phyloP scores from a whole-genome alignment of 257 asterid species.

The Coffea canephora region DNA sequence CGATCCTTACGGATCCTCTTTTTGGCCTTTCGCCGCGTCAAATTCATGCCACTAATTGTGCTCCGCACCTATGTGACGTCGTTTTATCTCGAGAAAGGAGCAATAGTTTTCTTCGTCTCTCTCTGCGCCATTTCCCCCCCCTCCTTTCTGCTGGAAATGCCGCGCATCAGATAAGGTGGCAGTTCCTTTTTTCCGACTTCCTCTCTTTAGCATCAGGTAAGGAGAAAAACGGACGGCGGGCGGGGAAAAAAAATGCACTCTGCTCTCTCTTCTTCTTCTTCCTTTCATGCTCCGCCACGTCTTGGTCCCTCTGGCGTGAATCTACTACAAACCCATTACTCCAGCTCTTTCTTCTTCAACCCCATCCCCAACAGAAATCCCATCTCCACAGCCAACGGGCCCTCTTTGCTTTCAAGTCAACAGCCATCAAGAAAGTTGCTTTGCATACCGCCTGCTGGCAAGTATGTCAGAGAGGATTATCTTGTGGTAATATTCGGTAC shows the following conservation, averaged over 20 bases:
- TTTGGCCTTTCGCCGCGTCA: too few relatives aligned
- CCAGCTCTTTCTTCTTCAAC: slow-evolving; percentile 34
- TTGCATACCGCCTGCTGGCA: slow-evolving; percentile 67
- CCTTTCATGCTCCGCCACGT: slow-evolving; percentile 39
- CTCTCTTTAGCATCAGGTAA: too few relatives aligned
- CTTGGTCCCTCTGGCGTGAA: slow-evolving; percentile 23
- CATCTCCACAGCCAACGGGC: slow-evolving; percentile 28
- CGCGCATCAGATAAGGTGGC: too few relatives aligned
- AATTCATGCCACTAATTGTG: too few relatives aligned
- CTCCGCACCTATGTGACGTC: too few relatives aligned
- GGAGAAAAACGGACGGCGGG: too few relatives aligned
- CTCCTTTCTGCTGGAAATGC: too few relatives aligned
- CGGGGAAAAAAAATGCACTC: slow-evolving; percentile 58
- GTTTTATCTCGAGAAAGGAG: neutral
- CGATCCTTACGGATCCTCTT: too few relatives aligned
- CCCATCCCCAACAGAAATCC: slow-evolving; percentile 16
- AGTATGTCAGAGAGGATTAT: slow-evolving; percentile 79
- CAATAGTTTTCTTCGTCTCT: neutral
- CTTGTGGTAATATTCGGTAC: slow-evolving; percentile 63
- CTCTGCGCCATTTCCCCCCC: neutral
- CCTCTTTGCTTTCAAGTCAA: slow-evolving; percentile 41
- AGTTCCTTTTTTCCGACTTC: too few relatives aligned
- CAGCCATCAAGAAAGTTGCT: slow-evolving; percentile 46
- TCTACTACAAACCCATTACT: slow-evolving; percentile 29
- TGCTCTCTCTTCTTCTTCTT: slow-evolving; percentile 16